Evolutionary conservation across 2,329 filamentous ascomycete species (phyloP).

Genomic region (Aspergillus awamori): DNA sequence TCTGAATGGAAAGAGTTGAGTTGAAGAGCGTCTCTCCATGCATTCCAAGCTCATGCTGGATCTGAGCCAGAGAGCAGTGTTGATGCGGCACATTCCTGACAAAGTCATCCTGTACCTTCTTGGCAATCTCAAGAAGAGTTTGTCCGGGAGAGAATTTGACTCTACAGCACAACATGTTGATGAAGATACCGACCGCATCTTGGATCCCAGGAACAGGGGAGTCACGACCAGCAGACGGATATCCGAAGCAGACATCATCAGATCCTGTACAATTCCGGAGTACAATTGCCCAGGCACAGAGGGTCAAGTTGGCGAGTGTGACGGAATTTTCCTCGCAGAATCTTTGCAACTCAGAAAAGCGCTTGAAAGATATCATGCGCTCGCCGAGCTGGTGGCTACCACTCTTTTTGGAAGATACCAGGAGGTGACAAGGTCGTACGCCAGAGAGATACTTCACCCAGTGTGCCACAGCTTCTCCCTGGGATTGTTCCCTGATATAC

Average conservation of each 20-base stretch:
- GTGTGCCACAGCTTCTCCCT: conserved; percentile 32
- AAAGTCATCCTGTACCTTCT: conserved; percentile 51
- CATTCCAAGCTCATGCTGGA: conserved; percentile 47
- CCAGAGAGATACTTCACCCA: conserved; percentile 41
- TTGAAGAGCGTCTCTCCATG: conserved; percentile 45
- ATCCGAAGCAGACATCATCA: conserved; percentile 48
- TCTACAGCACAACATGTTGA: conserved; percentile 59
- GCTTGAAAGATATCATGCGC: conserved; percentile 32
- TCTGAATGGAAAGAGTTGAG: conserved; percentile 47
- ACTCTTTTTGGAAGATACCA: conserved; percentile 10
- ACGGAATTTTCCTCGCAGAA: conserved; percentile 36
- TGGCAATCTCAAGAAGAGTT: conserved; percentile 45
- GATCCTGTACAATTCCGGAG: conserved; percentile 35
- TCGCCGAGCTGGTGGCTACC: conserved; percentile 28
- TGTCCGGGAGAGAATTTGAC: conserved; percentile 42
- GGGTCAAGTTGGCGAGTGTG: conserved; percentile 42
- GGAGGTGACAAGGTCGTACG: conserved; percentile 12
- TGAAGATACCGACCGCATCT: conserved; percentile 53
- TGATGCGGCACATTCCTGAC: conserved; percentile 53
- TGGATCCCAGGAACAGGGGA: conserved; percentile 50
- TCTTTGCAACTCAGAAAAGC: conserved; percentile 34
- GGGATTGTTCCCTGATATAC: conserved; percentile 33
- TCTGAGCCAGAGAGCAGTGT: conserved; percentile 53
- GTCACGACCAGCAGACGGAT: conserved; percentile 47
- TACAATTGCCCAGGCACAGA: conserved; percentile 45